These are phyloP conservation scores for Rhizophagus prolifer DNA, from an alignment of 192 early-diverging fungal genomes.

Conservation along the genomic window DNA sequence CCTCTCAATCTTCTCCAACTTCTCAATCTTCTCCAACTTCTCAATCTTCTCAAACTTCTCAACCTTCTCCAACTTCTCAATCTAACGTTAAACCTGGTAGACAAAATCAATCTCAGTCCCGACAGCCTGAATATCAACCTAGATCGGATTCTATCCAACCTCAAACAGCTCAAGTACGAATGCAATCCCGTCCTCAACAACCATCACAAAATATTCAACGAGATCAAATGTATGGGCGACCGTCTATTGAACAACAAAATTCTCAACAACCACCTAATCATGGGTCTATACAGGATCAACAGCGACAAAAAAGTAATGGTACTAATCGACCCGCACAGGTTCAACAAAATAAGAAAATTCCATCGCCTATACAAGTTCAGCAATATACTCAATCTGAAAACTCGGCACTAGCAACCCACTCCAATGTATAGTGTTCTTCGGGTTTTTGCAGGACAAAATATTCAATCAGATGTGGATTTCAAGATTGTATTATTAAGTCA, in stretches of 20 bases:
- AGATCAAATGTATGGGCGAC: not conserved
- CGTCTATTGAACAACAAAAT: not conserved
- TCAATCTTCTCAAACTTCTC: too few relatives aligned
- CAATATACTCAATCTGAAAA: not conserved
- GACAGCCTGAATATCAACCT: not conserved
- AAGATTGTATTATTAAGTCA: conserved; percentile 51
- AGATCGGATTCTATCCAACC: not conserved
- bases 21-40: too few relatives aligned
- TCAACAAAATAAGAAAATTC: not conserved
- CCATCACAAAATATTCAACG: not conserved
- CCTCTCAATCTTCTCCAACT: too few relatives aligned
- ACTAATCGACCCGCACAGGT: not conserved
- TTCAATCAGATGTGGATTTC: conserved; percentile 33
- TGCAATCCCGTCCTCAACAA: not conserved
- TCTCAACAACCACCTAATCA: not conserved
- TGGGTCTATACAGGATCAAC: not conserved
- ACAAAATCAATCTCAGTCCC: not conserved
- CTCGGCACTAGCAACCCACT: not conserved
- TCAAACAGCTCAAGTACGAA: not conserved
- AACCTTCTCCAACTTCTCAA: too few relatives aligned
- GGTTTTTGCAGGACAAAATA: conserved; percentile 55
- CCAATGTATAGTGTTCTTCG: conserved; percentile 43
- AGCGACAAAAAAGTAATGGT: not conserved
- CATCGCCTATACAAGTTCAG: not conserved
- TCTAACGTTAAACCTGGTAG: not conserved